Conservation (phyloP, 331 rosid genomes). For the Quercus lobata region DNA sequence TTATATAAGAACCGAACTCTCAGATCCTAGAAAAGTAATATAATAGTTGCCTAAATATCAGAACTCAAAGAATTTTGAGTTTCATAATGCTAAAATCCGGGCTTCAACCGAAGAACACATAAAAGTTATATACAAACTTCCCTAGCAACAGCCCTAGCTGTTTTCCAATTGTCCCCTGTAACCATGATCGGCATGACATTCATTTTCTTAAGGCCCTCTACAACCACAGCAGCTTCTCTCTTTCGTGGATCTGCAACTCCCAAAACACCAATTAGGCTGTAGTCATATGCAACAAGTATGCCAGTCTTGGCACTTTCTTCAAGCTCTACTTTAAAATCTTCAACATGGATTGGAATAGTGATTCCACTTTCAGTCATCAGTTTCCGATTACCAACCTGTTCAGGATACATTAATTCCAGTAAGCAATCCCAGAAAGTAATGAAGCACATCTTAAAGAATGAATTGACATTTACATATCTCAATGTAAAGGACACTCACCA, state of each 20-base stretch:
- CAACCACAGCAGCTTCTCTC: constrained; percentile 90
- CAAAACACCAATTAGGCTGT: constrained; percentile 64
- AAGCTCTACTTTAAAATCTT: constrained; percentile 65
- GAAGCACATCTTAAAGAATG: constrained; percentile 1
- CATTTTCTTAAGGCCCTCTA: constrained; percentile 87
- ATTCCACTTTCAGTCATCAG: constrained; percentile 74
- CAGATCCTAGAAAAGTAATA: not conserved
- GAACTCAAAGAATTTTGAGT: not conserved
- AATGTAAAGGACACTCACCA: constrained; percentile 43
- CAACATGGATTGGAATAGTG: constrained; percentile 56
- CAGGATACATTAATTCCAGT: constrained; percentile 18
- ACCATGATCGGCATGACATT: constrained; percentile 89
- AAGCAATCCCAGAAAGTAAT: constrained; percentile 18
- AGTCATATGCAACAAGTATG: constrained; percentile 70
- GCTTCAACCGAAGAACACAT: not conserved
- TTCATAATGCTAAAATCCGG: not conserved
- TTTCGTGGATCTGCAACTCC: constrained; percentile 92
- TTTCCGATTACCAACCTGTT: constrained; percentile 91
- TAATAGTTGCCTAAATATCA: constrained; percentile 1
- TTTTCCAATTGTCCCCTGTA: constrained; percentile 94
- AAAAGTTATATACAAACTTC: constrained; percentile 57
- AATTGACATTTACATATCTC: not conserved
- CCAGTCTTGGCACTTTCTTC: constrained; percentile 93
- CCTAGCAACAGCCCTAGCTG: constrained; percentile 78
- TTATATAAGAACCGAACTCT: not conserved